These are phyloP conservation scores for Fraxinus americana DNA, from an alignment of 257 asterid species.

Conservation along the genomic window DNA sequence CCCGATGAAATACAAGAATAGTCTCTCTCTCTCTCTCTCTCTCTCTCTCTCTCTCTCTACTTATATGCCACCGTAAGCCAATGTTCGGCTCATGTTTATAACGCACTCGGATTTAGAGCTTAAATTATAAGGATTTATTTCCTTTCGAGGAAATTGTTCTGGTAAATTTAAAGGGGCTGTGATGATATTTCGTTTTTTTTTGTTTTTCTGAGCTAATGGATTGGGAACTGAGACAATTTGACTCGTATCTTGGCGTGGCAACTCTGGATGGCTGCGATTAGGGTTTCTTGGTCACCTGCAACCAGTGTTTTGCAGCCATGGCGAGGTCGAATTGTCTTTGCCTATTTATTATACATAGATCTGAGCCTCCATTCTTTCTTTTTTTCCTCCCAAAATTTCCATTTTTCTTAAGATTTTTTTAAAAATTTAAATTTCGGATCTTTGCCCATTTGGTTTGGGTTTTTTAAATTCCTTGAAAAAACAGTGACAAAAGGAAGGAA, in stretches of 20 bases:
- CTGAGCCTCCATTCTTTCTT: constrained; percentile 35
- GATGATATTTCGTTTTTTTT: constrained; percentile 22
- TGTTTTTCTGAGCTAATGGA: constrained; percentile 33
- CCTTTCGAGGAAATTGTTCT: background rate
- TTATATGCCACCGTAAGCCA: no score
- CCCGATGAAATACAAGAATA: background rate
- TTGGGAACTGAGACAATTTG: constrained; percentile 20
- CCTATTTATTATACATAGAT: constrained; percentile 24
- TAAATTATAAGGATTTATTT: background rate
- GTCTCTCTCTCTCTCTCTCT: no score
- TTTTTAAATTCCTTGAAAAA: background rate
- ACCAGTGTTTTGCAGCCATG: constrained; percentile 45
- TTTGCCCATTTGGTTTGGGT: background rate
- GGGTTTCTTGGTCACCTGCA: constrained; percentile 30
- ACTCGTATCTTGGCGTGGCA: constrained; percentile 50
- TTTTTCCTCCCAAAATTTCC: no score
- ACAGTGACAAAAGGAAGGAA: no score
- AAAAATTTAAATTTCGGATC: background rate
- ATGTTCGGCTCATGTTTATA: no score
- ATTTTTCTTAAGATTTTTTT: no score
- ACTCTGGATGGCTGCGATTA: constrained; percentile 26
- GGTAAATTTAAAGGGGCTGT: constrained; percentile 31
- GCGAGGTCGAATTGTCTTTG: constrained; percentile 23
- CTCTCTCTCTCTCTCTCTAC: background rate
- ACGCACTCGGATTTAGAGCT: background rate